Base-by-base conservation (phyloP, 805 yeast genomes). In the Saccharomycopsis malanga region DNA sequence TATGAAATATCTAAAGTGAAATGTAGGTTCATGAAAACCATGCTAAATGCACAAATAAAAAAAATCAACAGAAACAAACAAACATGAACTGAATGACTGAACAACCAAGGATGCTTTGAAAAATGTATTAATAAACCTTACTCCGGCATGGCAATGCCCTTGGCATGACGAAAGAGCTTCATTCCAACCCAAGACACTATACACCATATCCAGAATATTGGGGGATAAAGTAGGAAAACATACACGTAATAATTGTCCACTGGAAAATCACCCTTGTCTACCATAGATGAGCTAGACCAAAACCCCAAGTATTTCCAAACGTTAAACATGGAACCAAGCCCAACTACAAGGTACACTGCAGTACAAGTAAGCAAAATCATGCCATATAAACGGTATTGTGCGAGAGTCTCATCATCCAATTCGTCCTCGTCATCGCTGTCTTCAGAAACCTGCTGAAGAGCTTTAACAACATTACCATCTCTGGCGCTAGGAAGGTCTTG, bases 91-190 rank as follows among this genome's bases (percentile, higher is more conserved):
- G n/a, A n/a, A n/a, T n/a, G n/a, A n/a, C n/a, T n/a, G n/a, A n/a
- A n/a, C n/a, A n/a, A n/a, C n/a, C n/a, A n/a, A n/a, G n/a, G n/a
- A n/a, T n/a, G n/a, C n/a, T n/a, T n/a, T n/a, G n/a, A n/a, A n/a
- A n/a, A n/a, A n/a, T n/a, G n/a, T n/a, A n/a, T n/a, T n/a, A n/a
- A n/a, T n/a, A n/a, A n/a, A n/a, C n/a, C n/a, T 37, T 36, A 42
- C 20, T 42, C 45, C 14, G 45, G 45, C 21, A 50, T 50, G 4
- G 69, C 70, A 23, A 76, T 73, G 2, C 86, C 87, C 54, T 79
- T 81, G 34, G 89, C 82, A 57, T 84, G 89, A 41, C 87, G 65
- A 62, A 84, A 84, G 42, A 83, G 66, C 61, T 84, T 83, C 75
- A 84, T 73, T 29, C 91, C 88, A 42, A 79, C 68, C 93, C 93